Percentiles rank a stretch among this genome's conserved stretches.
phyloP scores from a whole-genome alignment of 495 filamentous ascomycete species.

The Penicillium manginii region DNA sequence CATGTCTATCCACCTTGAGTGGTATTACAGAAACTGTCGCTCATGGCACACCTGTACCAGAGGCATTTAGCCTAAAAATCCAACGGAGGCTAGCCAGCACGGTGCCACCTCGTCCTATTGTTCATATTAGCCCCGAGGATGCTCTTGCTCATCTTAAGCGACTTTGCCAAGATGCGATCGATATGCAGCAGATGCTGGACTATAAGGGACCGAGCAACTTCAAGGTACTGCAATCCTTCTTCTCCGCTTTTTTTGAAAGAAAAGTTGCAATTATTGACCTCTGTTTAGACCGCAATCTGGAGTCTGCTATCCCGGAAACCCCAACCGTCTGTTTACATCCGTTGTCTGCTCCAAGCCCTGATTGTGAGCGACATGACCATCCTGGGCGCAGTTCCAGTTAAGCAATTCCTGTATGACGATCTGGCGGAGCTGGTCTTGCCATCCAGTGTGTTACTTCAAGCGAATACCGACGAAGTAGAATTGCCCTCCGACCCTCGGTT shows the following conservation, averaged over 20 bases:
- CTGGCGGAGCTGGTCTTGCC: slow-evolving; percentile 77
- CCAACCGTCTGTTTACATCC: slow-evolving; percentile 81
- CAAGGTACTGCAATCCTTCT: slow-evolving; percentile 19
- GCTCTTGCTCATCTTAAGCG: slow-evolving; percentile 70
- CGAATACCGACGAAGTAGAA: slow-evolving; percentile 74
- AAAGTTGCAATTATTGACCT: slow-evolving; percentile 4
- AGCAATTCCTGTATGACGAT: slow-evolving; percentile 78
- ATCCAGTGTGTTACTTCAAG: slow-evolving; percentile 68
- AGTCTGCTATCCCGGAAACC: slow-evolving; percentile 78
- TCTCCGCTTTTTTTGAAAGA: neutral
- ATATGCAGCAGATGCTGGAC: slow-evolving; percentile 67
- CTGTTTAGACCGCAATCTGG: slow-evolving; percentile 60
- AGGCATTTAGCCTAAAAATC: slow-evolving; percentile 86
- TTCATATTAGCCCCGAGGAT: slow-evolving; percentile 71
- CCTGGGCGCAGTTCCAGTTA: slow-evolving; percentile 66
- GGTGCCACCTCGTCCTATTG: slow-evolving; percentile 88
- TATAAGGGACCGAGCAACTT: slow-evolving; percentile 71
- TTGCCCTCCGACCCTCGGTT: slow-evolving; percentile 75
- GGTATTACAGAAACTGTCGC: slow-evolving; percentile 57
- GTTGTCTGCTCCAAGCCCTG: slow-evolving; percentile 76
- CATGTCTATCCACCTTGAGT: slow-evolving; percentile 50
- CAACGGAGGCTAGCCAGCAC: slow-evolving; percentile 89
- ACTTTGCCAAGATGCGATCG: slow-evolving; percentile 72
- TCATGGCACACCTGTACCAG: slow-evolving; percentile 68
- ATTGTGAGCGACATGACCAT: slow-evolving; percentile 72